phyloP scores from a whole-genome alignment of 108 stramenopile genomes.

The Ochromonas danica region DNA sequence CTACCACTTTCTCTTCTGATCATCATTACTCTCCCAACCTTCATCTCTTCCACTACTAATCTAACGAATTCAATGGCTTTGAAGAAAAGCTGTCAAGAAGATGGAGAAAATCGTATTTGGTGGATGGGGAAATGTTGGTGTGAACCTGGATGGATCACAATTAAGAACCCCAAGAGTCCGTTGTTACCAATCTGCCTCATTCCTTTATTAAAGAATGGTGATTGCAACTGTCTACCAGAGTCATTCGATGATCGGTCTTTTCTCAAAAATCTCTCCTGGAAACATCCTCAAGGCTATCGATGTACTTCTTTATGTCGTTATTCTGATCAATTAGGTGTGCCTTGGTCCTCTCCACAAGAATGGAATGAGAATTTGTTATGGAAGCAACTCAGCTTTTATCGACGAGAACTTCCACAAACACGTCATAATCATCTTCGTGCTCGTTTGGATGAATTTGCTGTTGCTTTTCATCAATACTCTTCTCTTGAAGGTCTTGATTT shows the following conservation, averaged over 20 bases:
- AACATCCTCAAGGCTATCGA: not conserved
- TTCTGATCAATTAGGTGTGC: not conserved
- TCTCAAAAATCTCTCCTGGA: not conserved
- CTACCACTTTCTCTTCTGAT: no score
- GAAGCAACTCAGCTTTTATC: not conserved
- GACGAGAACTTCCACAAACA: not conserved
- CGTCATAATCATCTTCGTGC: not conserved
- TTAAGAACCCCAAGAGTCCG: no score
- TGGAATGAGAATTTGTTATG: not conserved
- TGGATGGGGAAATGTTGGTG: not conserved
- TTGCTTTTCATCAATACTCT: not conserved
- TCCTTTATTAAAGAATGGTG: not conserved
- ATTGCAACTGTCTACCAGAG: not conserved
- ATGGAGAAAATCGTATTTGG: no score
- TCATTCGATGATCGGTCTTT: not conserved
- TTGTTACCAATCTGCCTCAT: no score
- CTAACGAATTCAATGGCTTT: no score
- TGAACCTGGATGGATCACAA: not conserved
- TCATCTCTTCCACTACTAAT: no score
- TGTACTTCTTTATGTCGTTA: not conserved
- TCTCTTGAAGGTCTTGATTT: not conserved
- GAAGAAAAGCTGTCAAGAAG: no score
- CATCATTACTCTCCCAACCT: no score
- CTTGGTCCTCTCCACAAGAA: not conserved
- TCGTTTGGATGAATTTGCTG: not conserved